A percentile compares a stretch with the other conserved stretches of the same genome.
Evolutionary conservation across 106 monocot genomes (phyloP).

Genomic region (Dactylorhiza incarnata): DNA sequence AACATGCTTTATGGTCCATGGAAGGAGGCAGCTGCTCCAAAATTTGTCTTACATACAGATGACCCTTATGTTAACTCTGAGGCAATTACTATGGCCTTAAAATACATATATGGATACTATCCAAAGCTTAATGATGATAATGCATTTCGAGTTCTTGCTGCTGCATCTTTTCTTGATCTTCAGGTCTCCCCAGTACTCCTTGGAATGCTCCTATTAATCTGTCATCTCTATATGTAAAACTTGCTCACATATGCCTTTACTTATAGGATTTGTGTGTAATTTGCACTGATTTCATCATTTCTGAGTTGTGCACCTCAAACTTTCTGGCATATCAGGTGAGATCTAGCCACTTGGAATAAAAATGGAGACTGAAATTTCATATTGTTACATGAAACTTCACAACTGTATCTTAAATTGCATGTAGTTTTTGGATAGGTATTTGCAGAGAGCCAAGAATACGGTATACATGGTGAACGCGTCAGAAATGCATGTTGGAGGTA

Average conservation of each 20-base stretch:
- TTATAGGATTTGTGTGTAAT: constrained; percentile 92
- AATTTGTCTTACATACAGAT: constrained; percentile 67
- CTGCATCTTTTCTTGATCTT: constrained; percentile 96
- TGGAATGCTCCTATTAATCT: neutral
- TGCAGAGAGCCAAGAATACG: constrained; percentile 98
- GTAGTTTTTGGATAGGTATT: constrained; percentile 53
- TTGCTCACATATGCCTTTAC: constrained; percentile 7
- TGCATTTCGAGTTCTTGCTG: constrained; percentile 91
- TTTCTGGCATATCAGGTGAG: constrained; percentile 86
- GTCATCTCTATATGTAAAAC: neutral
- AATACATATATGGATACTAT: constrained; percentile 89
- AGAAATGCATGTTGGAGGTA: constrained; percentile 99
- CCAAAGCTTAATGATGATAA: constrained; percentile 90
- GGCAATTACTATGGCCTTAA: constrained; percentile 65
- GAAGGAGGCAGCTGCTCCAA: constrained; percentile 87
- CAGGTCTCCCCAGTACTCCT: constrained; percentile 41
- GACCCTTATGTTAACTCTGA: constrained; percentile 86
- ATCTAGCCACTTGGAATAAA: neutral
- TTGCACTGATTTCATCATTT: constrained; percentile 96
- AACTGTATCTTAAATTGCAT: neutral
- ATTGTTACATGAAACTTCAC: neutral
- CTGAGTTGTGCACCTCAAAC: constrained; percentile 89
- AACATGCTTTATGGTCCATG: constrained; percentile 99
- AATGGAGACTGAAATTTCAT: neutral
- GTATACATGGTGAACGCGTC: constrained; percentile 93